Base-by-base conservation (phyloP, 208 protist species). In the Leptomonas seymouri region DNA sequence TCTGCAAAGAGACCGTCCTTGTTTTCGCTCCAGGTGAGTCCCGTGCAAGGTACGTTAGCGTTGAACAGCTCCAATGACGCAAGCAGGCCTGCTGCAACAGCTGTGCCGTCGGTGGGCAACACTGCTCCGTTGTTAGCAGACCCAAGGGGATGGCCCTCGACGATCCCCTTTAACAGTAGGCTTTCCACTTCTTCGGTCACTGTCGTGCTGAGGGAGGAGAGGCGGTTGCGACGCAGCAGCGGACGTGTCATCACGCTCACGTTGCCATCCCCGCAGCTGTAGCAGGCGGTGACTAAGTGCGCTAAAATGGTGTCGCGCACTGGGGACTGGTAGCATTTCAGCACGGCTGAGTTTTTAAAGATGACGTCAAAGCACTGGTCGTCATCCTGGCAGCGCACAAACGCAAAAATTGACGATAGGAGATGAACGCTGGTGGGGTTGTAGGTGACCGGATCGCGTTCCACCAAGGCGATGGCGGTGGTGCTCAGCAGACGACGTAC, bases 1-100 rank as follows among this genome's bases (percentile, higher is more conserved):
- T 98, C 93, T 0, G 91, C 76, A 78, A 98, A 98, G 8, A 98
- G 39, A 14, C 88, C 81, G 49, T 97, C 96, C 54, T 76, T 79
- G 72, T 96, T 98, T 73, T 98, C 90, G 28, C 83, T 90, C 66
- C 80, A 89, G 14, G 71, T 79, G 30, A 98, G 84, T 1, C 96
- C 96, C n/a, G 54, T 89, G 34, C 62, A 56, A 21, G 92, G 88
- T 16, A 98, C 80, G 67, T 97, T 97, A 16, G 90, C 82, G 70
- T 98, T 98, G 71, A 98, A 97, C 65, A 91, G 90, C 41, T 85
- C 74, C 18, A 94, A 62, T 25, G 73, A 61, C 2, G 73, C 42
- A 6, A 72, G 36, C 1, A 78, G 59, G 1, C 51, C 58, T 0
- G 66, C 73, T 2, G 63, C 60, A 9, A 63, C 54, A 51, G 49